These are phyloP conservation scores for Mortierella antarctica DNA, from an alignment of 192 early-diverging fungal species.

Conservation along the genomic window DNA sequence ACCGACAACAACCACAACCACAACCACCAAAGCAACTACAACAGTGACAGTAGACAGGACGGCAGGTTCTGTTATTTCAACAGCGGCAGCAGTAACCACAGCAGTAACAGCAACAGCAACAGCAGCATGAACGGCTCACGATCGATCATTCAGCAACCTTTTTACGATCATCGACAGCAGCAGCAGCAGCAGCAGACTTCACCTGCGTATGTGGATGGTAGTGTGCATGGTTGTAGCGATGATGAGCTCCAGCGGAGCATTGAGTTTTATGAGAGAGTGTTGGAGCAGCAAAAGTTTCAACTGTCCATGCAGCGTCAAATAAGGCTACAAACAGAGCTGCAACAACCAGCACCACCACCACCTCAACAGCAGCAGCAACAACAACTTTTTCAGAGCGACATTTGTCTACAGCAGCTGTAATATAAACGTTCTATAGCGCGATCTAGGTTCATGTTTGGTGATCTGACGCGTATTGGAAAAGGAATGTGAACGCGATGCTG, in stretches of 20 bases:
- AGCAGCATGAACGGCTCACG: neutral
- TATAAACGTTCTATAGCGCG: no score
- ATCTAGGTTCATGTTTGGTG: no score
- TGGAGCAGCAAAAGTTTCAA: constrained; percentile 19
- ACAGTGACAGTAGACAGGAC: neutral
- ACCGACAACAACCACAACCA: neutral
- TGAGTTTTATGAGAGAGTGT: constrained; percentile 11
- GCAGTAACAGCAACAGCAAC: constrained; percentile 9
- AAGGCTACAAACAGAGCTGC: neutral
- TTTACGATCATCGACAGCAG: neutral
- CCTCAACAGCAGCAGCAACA: no score
- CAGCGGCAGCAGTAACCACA: neutral
- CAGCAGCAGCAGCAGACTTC: neutral
- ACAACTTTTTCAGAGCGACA: no score
- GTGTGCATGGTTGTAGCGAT: neutral
- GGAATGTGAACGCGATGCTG: no score
- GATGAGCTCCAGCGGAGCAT: constrained; percentile 35
- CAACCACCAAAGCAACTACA: no score
- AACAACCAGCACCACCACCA: neutral
- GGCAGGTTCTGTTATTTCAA: neutral
- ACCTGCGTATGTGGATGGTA: neutral
- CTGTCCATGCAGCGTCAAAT: constrained; percentile 12
- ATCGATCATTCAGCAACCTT: neutral
- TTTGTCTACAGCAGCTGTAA: no score
- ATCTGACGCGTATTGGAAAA: no score